A percentile compares a stretch with the other conserved stretches of the same genome.
phyloP scores from a whole-genome alignment of 2,329 filamentous ascomycete species.

The Ambrosiella xylebori region DNA sequence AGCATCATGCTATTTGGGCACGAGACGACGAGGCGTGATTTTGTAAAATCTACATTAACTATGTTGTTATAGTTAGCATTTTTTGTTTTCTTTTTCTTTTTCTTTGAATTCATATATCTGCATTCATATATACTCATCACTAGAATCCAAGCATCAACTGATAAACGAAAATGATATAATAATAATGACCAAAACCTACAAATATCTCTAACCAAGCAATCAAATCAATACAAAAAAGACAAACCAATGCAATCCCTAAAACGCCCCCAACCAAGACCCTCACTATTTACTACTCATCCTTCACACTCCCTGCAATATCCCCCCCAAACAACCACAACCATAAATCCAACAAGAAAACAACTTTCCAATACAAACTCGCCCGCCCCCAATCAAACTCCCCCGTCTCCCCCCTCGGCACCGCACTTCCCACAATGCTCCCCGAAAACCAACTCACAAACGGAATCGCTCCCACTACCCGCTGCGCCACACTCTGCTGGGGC shows the following conservation, averaged over 20 bases:
- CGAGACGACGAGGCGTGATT: background rate
- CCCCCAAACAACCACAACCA: constrained; percentile 41
- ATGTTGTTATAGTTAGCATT: too few relatives aligned
- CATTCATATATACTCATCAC: background rate
- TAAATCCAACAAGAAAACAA: constrained; percentile 45
- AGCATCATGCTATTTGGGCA: constrained; percentile 1
- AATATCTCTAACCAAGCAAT: background rate
- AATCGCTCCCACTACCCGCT: constrained; percentile 46
- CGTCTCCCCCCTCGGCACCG: constrained; percentile 53
- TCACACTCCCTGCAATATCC: constrained; percentile 39
- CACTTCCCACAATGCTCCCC: constrained; percentile 54
- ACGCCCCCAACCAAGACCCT: background rate
- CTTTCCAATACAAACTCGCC: constrained; percentile 50
- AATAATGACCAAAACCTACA: background rate
- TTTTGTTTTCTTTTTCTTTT: too few relatives aligned
- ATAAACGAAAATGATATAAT: background rate
- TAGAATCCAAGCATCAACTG: background rate
- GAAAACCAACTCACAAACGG: constrained; percentile 59
- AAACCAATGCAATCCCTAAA: background rate
- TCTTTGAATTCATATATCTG: too few relatives aligned
- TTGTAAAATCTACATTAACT: too few relatives aligned
- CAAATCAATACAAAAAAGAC: background rate
- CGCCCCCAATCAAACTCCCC: constrained; percentile 63
- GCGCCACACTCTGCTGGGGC: constrained; percentile 47
- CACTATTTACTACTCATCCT: constrained; percentile 34